Evolutionary conservation across 169 alveolate genomes (phyloP).

Genomic region (Plasmodium knowlesi): DNA sequence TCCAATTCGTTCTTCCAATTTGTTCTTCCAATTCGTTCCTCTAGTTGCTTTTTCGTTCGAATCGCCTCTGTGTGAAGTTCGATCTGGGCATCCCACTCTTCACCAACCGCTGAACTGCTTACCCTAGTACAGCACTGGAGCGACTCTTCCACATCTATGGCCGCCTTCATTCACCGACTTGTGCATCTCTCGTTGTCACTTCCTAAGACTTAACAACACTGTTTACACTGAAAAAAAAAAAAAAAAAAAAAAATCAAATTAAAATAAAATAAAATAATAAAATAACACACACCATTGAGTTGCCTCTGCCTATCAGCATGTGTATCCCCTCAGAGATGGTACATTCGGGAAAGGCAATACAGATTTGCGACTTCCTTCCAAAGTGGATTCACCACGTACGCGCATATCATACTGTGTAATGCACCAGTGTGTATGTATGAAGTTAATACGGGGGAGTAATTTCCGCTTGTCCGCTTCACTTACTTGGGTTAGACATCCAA

Average conservation of each 20-base stretch:
- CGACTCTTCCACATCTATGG: neutral
- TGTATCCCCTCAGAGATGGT: neutral
- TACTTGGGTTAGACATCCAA: neutral
- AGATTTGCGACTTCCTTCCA: neutral
- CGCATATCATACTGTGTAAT: neutral
- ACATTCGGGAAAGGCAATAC: neutral
- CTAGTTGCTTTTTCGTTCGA: neutral
- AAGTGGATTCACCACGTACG: neutral
- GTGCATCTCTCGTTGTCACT: neutral
- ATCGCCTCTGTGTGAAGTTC: neutral
- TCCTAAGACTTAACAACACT: neutral
- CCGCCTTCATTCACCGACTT: neutral
- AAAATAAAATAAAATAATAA: neutral
- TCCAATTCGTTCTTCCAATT: no score
- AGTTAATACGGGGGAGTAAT: neutral
- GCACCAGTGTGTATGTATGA: neutral
- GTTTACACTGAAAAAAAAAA: neutral
- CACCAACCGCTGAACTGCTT: neutral
- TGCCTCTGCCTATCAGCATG: neutral
- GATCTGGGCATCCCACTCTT: no score
- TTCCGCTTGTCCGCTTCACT: neutral
- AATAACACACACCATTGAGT: neutral
- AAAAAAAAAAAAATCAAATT: neutral
- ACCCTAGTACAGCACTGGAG: neutral
- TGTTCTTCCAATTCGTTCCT: no score